Conservation (phyloP, 129 eudicot species). For the Silybum marianum region DNA sequence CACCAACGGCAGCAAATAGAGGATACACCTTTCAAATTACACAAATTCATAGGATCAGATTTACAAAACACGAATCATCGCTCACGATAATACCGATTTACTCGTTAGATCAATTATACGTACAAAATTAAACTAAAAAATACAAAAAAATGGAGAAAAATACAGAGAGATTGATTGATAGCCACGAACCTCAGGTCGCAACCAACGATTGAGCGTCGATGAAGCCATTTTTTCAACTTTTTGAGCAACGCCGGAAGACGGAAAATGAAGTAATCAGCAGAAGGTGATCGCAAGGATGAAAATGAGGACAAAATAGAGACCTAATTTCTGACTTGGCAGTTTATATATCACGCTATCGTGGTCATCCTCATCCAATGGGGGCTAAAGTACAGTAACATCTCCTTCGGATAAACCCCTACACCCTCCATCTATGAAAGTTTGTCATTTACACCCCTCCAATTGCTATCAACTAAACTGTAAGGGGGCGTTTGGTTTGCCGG, state of each 20-base stretch:
- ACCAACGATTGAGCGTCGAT: constrained; percentile 60
- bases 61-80: neutral
- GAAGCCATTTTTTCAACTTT: constrained; percentile 51
- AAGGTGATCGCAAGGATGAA: neutral
- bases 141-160: neutral
- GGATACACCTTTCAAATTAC: constrained; percentile 66
- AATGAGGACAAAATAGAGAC: neutral
- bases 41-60: constrained; percentile 33
- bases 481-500: too few relatives aligned
- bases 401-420: neutral
- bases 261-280: constrained; percentile 6
- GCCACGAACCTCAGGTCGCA: constrained; percentile 72
- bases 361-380: neutral
- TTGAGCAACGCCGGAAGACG: constrained; percentile 21
- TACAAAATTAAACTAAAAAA: neutral
- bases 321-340: constrained; percentile 28
- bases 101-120: constrained; percentile 4
- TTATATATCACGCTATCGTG: constrained; percentile 10
- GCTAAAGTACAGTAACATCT: neutral
- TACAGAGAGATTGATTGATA: constrained; percentile 13
- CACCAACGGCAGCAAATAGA: constrained; percentile 86
- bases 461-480: too few relatives aligned
- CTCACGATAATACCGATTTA: neutral
- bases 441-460: neutral
- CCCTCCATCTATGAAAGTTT: neutral